Evolutionary conservation across 768 basidiomycete genomes (phyloP).

Genomic region (Boletus sp.): DNA sequence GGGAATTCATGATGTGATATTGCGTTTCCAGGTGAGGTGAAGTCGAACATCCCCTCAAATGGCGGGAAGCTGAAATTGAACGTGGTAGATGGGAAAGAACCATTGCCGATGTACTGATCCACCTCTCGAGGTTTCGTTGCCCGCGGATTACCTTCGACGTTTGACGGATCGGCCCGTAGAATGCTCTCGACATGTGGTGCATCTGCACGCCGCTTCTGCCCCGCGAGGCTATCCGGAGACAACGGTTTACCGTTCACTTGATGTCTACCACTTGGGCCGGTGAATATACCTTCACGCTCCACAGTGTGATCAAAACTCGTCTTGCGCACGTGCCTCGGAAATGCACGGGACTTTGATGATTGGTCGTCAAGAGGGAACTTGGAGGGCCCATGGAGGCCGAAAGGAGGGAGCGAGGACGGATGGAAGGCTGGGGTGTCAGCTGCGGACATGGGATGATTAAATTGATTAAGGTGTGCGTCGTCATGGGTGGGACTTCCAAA

Average conservation of each 20-base stretch:
- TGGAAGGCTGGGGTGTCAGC: slow-evolving; percentile 51
- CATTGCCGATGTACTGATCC: slow-evolving; percentile 41
- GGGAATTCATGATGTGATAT: slow-evolving; percentile 37
- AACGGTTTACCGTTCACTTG: slow-evolving; percentile 79
- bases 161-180: slow-evolving; percentile 74
- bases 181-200: slow-evolving; percentile 78
- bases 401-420: slow-evolving; percentile 73
- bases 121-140: slow-evolving; percentile 32
- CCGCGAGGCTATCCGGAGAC: slow-evolving; percentile 60
- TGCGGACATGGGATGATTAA: slow-evolving; percentile 39
- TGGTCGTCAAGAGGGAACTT: slow-evolving; percentile 32
- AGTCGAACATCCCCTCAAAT: slow-evolving; percentile 63
- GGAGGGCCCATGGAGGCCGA: slow-evolving; percentile 61
- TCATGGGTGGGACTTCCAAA: slow-evolving; percentile 38
- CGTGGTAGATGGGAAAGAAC: slow-evolving; percentile 61
- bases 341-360: slow-evolving; percentile 47
- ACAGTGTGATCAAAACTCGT: slow-evolving; percentile 95
- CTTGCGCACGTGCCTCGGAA: slow-evolving; percentile 87
- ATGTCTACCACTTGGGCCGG: slow-evolving; percentile 65
- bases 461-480: slow-evolving; percentile 31
- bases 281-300: slow-evolving; percentile 58
- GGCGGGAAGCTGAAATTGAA: slow-evolving; percentile 76
- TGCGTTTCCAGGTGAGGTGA: slow-evolving; percentile 35
- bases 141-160: slow-evolving; percentile 40
- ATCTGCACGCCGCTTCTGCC: slow-evolving; percentile 79